Conservation (phyloP, 768 basidiomycete genomes). For the Tricholoma sp. region DNA sequence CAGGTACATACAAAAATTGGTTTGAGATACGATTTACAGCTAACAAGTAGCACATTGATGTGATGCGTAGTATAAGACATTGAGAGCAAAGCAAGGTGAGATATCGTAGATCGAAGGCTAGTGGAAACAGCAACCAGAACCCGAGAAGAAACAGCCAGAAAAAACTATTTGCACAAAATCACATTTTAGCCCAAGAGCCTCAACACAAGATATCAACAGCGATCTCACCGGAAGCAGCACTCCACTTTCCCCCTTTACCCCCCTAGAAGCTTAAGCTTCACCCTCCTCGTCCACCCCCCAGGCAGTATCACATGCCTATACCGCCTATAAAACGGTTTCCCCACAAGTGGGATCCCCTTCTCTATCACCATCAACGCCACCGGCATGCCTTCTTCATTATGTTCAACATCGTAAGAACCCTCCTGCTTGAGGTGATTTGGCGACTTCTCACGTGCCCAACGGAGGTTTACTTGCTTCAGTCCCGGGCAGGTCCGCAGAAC, state of each 20-base stretch:
- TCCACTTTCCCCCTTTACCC: background rate
- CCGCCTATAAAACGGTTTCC: conserved; percentile 32
- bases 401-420: conserved; percentile 35
- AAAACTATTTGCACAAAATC: background rate
- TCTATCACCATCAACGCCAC: conserved; percentile 28
- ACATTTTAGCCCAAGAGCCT: background rate
- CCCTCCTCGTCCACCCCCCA: background rate
- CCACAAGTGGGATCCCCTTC: conserved; percentile 38
- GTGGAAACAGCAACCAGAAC: background rate
- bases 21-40: background rate
- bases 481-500: conserved; percentile 29
- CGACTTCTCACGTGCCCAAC: conserved; percentile 44
- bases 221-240: background rate
- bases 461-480: conserved; percentile 38
- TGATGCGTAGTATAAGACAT: background rate
- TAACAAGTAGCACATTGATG: background rate
- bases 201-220: background rate
- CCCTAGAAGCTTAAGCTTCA: conserved; percentile 1
- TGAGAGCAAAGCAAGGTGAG: background rate
- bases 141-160: background rate
- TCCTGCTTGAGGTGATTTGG: conserved; percentile 47
- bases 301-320: conserved; percentile 18
- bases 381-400: conserved; percentile 18
- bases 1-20: background rate
- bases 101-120: background rate